Conservation (phyloP, 768 basidiomycete genomes). For the Leccinum barrowsii region DNA sequence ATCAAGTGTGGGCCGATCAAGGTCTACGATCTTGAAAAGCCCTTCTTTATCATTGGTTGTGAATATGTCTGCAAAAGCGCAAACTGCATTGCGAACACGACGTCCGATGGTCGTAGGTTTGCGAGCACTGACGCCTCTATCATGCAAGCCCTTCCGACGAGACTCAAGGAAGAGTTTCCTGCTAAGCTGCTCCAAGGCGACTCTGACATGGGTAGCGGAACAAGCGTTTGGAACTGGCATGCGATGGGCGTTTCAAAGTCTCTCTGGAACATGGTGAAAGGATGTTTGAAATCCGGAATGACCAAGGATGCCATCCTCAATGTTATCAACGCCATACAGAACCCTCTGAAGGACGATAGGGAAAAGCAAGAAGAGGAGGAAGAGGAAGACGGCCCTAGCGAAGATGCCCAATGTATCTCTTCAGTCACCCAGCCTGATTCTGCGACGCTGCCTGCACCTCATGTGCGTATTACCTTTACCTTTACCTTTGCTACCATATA, state of each 20-base stretch:
- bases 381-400: conserved; percentile 32
- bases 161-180: conserved; percentile 72
- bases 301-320: conserved; percentile 58
- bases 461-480: conserved; percentile 19
- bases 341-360: conserved; percentile 34
- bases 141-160: conserved; percentile 62
- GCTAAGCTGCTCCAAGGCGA: conserved; percentile 57
- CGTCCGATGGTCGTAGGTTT: conserved; percentile 58
- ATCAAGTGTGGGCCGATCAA: conserved; percentile 74
- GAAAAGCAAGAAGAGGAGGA: conserved; percentile 34
- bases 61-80: conserved; percentile 65
- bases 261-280: conserved; percentile 72
- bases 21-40: conserved; percentile 74
- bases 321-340: conserved; percentile 56
- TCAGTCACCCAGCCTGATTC: conserved; percentile 22
- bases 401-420: conserved; percentile 24
- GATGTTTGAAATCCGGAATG: conserved; percentile 54
- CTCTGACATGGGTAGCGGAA: conserved; percentile 53
- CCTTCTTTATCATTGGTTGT: conserved; percentile 84
- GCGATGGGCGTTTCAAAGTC: conserved; percentile 66
- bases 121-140: conserved; percentile 72
- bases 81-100: conserved; percentile 41
- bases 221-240: conserved; percentile 74
- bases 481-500: neutral
- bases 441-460: conserved; percentile 22